Evolutionary conservation across 2,329 filamentous ascomycete species (phyloP), one percentile per base, ranked within the genome.

Genomic region (Cercospora janseana): DNA sequence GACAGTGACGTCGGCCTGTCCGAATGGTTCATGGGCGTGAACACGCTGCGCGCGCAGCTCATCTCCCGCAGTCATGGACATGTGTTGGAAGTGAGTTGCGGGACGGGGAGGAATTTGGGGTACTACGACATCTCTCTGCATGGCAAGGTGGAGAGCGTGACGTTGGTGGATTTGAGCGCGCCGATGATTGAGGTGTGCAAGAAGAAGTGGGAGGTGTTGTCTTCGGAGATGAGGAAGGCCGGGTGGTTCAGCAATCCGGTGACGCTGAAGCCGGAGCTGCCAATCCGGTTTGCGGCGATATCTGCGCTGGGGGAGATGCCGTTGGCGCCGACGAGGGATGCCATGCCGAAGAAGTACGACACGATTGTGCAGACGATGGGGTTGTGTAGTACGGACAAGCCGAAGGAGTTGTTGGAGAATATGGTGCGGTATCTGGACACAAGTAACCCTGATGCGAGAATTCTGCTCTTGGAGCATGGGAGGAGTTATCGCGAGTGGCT

Each of bases 291-390:
- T 61, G 64, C 73, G 63, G 66, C 70, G 15, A 72, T 72, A 31
- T 73, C 72, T 20, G 73, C 71, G 13, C 55, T 73, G 29, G 69
- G 70, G 6, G 63, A 66, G 6, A 74, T 76, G 58, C 69, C 69
- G 6, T 65, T 69, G 6, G 70, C 72, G 6, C 73, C 71, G 21
- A 55, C 47, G 0, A 29, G 51, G 2, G 53, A 55, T n/a, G n/a
- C n/a, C n/a, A n/a, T n/a, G 0, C 54, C 56, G 3, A 58, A 68
- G 9, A 69, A 70, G 24, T 78, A 74, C 60, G 74, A 76, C 48
- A 76, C 74, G 1, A 72, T 78, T 29, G 62, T 78, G 37, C 74
- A 78, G 60, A 76, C 75, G 3, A 76, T 77, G 73, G 75, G 75
- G 4, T 63, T 78, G 6, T 78, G 75, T 64, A 75, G 72, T 27